phyloP scores from a whole-genome alignment of 352 stramenopile species.

The Globisporangium irregulare region DNA sequence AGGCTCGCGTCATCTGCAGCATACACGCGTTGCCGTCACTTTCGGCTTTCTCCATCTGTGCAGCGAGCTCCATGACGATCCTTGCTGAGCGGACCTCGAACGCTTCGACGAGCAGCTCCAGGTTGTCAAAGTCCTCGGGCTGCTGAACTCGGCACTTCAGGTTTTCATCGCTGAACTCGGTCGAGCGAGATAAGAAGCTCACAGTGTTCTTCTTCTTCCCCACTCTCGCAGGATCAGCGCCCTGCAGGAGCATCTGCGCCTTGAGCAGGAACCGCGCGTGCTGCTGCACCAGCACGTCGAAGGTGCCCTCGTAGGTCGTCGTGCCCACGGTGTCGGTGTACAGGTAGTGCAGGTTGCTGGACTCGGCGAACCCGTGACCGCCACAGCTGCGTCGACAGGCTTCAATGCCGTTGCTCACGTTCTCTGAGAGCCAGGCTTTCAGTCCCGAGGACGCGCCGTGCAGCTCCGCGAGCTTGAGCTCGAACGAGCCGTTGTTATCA shows the following conservation, averaged over 20 bases:
- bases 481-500: slow-evolving; percentile 16
- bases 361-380: slow-evolving; percentile 18
- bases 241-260: slow-evolving; percentile 1
- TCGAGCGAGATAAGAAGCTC: no score
- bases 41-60: slow-evolving; percentile 3
- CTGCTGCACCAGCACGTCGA: slow-evolving; percentile 69
- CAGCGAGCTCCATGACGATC: slow-evolving; percentile 10
- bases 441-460: slow-evolving; percentile 38
- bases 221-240: no score
- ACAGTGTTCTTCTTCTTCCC: no score
- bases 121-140: slow-evolving; percentile 23
- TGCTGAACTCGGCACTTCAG: slow-evolving; percentile 17
- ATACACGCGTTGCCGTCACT: slow-evolving; percentile 33
- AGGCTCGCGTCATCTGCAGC: slow-evolving; percentile 40
- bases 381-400: slow-evolving; percentile 25
- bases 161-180: slow-evolving; percentile 17
- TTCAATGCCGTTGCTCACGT: slow-evolving; percentile 38
- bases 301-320: slow-evolving; percentile 65
- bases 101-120: slow-evolving; percentile 24
- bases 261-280: slow-evolving; percentile 65
- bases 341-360: slow-evolving; percentile 25
- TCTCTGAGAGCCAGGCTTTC: slow-evolving; percentile 35
- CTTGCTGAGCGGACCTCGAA: slow-evolving; percentile 29
- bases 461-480: slow-evolving; percentile 25
- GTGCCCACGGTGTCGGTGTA: slow-evolving; percentile 36